Percentiles rank a stretch among this genome's conserved stretches.
Conservation (phyloP, 2,329 filamentous ascomycete genomes). For the Colletotrichum graminicola region DNA sequence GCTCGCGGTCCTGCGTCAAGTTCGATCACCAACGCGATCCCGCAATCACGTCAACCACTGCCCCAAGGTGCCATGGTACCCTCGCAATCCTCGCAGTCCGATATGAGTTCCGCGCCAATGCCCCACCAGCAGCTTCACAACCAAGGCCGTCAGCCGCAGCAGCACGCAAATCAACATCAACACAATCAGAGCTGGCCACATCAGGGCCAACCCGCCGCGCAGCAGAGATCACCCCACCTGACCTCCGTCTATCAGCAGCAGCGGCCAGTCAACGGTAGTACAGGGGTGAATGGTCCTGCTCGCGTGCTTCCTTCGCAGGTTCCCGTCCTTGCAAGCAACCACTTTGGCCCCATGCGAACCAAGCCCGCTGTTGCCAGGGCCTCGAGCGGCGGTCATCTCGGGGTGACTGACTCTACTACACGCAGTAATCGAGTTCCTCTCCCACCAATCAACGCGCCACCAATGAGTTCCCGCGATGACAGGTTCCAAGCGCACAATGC, state of each 20-base stretch:
- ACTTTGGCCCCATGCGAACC: background rate
- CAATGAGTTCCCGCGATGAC: slow-evolving; percentile 7
- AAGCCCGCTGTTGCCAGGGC: background rate
- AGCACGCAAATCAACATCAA: slow-evolving; percentile 12
- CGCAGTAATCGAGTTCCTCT: slow-evolving; percentile 5
- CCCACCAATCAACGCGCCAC: background rate
- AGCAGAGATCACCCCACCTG: slow-evolving; percentile 19
- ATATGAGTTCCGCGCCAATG: slow-evolving; percentile 27
- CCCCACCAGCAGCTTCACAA: slow-evolving; percentile 3
- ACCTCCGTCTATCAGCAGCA: background rate
- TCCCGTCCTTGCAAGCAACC: slow-evolving; percentile 17
- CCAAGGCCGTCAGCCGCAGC: slow-evolving; percentile 8
- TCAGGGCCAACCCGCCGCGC: slow-evolving; percentile 4
- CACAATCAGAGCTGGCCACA: slow-evolving; percentile 21
- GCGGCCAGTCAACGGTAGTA: background rate
- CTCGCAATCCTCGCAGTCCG: slow-evolving; percentile 1
- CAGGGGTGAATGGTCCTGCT: background rate
- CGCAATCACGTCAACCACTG: background rate
- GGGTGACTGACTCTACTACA: background rate
- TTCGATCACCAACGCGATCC: background rate
- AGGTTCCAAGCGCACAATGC: background rate
- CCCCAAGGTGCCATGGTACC: background rate
- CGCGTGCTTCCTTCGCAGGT: slow-evolving; percentile 30
- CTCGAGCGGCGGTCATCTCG: background rate
- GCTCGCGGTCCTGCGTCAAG: background rate